Evolutionary conservation across 495 filamentous ascomycete genomes (phyloP), one percentile per base, ranked within the genome.

Genomic region (Cenococcum geophilum): DNA sequence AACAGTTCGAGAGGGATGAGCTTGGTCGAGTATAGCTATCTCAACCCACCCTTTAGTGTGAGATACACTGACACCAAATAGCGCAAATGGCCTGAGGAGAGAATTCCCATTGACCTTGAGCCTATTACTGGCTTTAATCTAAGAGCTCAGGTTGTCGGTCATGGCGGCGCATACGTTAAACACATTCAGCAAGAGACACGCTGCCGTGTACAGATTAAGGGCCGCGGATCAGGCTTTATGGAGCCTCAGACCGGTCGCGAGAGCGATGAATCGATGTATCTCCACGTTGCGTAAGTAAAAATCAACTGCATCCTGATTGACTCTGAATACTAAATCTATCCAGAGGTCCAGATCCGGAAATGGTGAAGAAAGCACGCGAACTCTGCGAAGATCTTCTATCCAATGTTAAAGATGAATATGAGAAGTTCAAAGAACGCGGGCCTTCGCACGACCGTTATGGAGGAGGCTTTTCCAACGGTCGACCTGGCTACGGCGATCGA

Each of bases 11-110:
- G 72, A 86, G 92, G 57, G 93, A 97, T 70, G 90, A 96, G 72
- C 92, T 86, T 75, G 92, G 92, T 58, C 85, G 93, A 71, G 91
- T 96, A 82, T 73, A 22, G 36, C 18, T 45, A 32, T 54, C 14
- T n/a, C 40, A 9, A 10, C 51, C 10, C 20, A 6, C 37, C 27
- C 23, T 20, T 1, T 57, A 4, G 40, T 2, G 22, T n/a, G n/a
- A n/a, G 14, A 45, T 50, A 42, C 54, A 78, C 72, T 71, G 54
- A 71, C 60, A 14, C 25, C 32, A 70, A 64, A 70, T 65, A 96
- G 89, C 91, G 92, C 66, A 97, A 97, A 90, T 97, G 93, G 93
- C 93, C 93, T 8, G 92, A 97, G 69, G 91, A 96, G 74, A 88
- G 86, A 60, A 95, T 98, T 60, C 85, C 90, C 9, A 89, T 97